Evolutionary conservation across 768 basidiomycete species (phyloP), one percentile per base, ranked within the genome.

Genomic region (Boletus fagicola): DNA sequence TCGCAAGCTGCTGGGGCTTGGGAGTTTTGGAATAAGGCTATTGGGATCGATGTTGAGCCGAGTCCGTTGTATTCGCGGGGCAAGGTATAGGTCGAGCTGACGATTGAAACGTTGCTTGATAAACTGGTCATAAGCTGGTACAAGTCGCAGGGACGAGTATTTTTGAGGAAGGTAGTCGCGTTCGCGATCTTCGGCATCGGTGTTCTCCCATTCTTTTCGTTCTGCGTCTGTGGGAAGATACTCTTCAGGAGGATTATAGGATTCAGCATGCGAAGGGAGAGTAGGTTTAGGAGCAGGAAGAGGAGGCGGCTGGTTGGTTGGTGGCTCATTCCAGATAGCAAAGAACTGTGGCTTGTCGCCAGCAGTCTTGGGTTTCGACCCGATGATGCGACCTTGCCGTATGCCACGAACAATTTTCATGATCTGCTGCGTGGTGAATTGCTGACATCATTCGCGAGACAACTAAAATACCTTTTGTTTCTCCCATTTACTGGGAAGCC

Each of bases 321-420:
- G 79, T 18, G 83, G 78, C 61, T 91, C 85, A 33, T 86, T 86
- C 97, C 97, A 99, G 57, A 99, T 90, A 16, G 87, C 79, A 71
- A 93, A 96, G 63, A 93, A 87, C 58, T 85, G 83, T 43, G 82
- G 82, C 74, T 84, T 75, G 61, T 75, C 83, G 36, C 80, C 78
- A 5, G 79, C 77, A n/a, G 82, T 81, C 74, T 84, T 90, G 15
- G 94, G 91, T 74, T 93, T 96, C 60, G 90, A 86, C 31, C 94
- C 91, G 8, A 94, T 68, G 61, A 99, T 99, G 43, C 92, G 88
- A 35, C 97, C 97, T 78, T 94, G 88, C 10, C 97, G 86, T 67
- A 99, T 98, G 5, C 96, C 96, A 47, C 95, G 94, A 59, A 99
- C 95, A 59, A 98, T 98, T 83, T 98, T 99, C 93, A 99, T 95